Percentiles rank a stretch among this genome's conserved stretches.
phyloP scores from a whole-genome alignment of 805 yeast genomes.

The Saccharomycopsis capsularis region DNA sequence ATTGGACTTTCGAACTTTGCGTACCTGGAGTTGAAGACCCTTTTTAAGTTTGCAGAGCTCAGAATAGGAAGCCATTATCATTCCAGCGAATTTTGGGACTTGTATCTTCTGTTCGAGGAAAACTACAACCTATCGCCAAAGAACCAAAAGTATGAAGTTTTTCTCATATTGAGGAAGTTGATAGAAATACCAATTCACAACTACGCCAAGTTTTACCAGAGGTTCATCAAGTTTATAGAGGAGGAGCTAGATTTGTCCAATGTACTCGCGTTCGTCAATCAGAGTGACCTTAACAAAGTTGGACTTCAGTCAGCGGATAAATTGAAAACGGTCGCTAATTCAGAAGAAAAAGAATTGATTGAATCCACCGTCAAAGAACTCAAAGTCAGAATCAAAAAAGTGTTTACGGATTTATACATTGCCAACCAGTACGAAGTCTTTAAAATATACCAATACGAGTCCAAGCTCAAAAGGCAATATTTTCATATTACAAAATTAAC shows the following conservation, averaged over 20 bases:
- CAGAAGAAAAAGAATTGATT: background rate
- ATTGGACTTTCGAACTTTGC: conserved; percentile 25
- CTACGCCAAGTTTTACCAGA: conserved; percentile 40
- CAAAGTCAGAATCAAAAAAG: conserved; percentile 37
- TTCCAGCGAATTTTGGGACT: conserved; percentile 43
- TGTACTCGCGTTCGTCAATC: conserved; percentile 18
- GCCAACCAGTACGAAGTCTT: conserved; percentile 47
- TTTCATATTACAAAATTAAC: conserved; percentile 32
- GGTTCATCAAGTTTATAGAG: conserved; percentile 33
- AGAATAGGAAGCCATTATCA: conserved; percentile 48
- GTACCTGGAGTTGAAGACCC: conserved; percentile 28
- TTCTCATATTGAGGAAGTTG: conserved; percentile 37
- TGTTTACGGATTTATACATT: conserved; percentile 45
- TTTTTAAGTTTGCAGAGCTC: conserved; percentile 42
- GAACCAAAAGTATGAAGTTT: conserved; percentile 24
- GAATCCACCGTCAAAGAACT: conserved; percentile 26
- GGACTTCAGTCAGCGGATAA: conserved; percentile 3
- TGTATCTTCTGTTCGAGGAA: conserved; percentile 39
- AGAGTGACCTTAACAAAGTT: conserved; percentile 23
- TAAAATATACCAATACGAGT: conserved; percentile 46
- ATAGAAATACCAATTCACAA: conserved; percentile 53
- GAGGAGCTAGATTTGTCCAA: conserved; percentile 18
- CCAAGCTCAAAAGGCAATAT: conserved; percentile 33
- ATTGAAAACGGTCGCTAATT: background rate
- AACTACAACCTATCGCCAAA: conserved; percentile 27